Base-by-base conservation (phyloP, 768 basidiomycete species). In the Serpula lacrymans region DNA sequence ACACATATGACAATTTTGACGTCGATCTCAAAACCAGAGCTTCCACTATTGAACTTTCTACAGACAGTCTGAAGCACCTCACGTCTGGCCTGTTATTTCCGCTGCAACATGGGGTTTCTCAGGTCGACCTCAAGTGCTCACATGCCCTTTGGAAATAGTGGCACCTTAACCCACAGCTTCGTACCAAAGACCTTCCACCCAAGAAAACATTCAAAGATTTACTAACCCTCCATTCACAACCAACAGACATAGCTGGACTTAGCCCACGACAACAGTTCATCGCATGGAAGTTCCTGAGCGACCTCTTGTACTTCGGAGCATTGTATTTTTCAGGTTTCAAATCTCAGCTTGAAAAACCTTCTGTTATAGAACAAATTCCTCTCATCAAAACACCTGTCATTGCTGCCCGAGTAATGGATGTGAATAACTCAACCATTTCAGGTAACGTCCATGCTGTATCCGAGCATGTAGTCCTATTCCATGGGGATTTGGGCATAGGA, bases 1-100 rank as follows among this genome's bases (percentile, higher is more conserved):
- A 58, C 46, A 64, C 65, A 5, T 74, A 67, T 20, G 64, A 75
- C 41, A 75, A 75, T 47, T 58, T 73, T 21, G 69, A 75, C 44
- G 54, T 71, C 5, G 51, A 66, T 26, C 43, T 71, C 6, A 59
- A 64, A 34, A 40, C 48, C 8, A 13, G 49, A 0, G 41, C 57
- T 5, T 62, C 62, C 0, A 67, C 64, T 0, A 37, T 60, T 1
- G 63, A 72, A 31, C 51, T 57, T 10, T 43, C 45, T 38, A 10
- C 14, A 31, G 29, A 46, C 7, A 50, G 45, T 1, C 49, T 63
- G 11, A 48, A 45, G 10, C 56, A 58, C 34, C 31, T 58, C 4
- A 64, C 57, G 5, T 54, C 54, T 3, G 58, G 49, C 5, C 27
- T 52, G 12, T 25, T 57, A 2, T 45, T 64, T 25, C 49, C 38